Conservation (phyloP, 1,284 basidiomycete genomes). For the Mycena sp. region DNA sequence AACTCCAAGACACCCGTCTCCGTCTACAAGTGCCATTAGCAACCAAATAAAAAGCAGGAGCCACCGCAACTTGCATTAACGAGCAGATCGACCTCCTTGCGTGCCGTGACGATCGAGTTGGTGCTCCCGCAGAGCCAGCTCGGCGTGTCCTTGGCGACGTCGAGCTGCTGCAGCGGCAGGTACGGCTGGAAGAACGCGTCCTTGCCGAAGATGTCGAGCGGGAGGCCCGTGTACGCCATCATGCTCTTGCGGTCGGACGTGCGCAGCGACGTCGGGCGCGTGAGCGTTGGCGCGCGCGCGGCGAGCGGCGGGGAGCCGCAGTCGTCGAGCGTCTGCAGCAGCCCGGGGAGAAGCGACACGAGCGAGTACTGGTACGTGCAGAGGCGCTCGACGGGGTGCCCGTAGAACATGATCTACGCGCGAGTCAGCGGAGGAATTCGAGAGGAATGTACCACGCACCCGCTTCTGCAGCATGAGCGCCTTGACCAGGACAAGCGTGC, state of each 20-base stretch:
- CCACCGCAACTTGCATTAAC: conserved; percentile 75
- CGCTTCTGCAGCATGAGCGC: conserved; percentile 93
- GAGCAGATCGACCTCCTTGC: conserved; percentile 91
- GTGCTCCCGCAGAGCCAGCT: conserved; percentile 95
- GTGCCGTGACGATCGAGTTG: conserved; percentile 95
- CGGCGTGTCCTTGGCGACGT: conserved; percentile 82
- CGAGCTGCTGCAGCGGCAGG: conserved; percentile 94
- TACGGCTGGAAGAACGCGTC: conserved; percentile 99
- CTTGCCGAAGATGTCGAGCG: conserved; percentile 88
- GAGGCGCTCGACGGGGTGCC: conserved; percentile 95
- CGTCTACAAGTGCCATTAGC: conserved; percentile 59
- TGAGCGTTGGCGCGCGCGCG: conserved; percentile 69
- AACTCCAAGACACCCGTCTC: conserved; percentile 89
- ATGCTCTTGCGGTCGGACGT: conserved; percentile 94
- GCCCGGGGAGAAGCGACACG: conserved; percentile 85
- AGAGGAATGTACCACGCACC: conserved; percentile 51
- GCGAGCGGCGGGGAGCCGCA: conserved; percentile 91
- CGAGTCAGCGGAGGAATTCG: neutral
- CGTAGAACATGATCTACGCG: conserved; percentile 92
- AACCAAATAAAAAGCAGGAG: neutral
- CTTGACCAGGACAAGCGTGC: conserved; percentile 94
- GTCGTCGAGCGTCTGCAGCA: conserved; percentile 91
- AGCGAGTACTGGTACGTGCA: conserved; percentile 99
- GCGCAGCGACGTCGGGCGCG: conserved; percentile 81
- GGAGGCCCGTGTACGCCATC: conserved; percentile 91